Base-by-base conservation (phyloP, 306 rosid genomes). In the Cercis canadensis region DNA sequence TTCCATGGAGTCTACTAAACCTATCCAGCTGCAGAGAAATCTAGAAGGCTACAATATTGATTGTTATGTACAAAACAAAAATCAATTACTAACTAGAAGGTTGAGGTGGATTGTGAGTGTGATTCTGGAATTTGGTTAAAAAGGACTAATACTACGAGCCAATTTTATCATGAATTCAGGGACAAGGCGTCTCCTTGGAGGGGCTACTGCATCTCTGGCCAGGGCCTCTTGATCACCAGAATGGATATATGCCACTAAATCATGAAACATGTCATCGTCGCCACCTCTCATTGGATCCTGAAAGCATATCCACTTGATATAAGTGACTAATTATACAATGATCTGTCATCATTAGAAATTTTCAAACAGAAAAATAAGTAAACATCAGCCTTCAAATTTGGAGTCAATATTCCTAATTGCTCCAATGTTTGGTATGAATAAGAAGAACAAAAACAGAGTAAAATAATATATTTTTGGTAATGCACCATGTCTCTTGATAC, bases 231-330 rank as follows among this genome's bases (percentile, higher is more conserved):
- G 34, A 72, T 90, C 97, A 45, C 70, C 85, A 19, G 89, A 78
- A 34, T 90, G 96, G 41, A 93, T 83, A 72, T 85, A 77, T 33
- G 62, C 84, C 58, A 93, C 81, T 66, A 93, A 74, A 76, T 93
- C 97, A 50, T 83, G 92, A 79, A 93, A 84, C 96, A 93, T 67
- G 7, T 87, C 74, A 60, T 93, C 97, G 52, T 24, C 72, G 41
- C 97, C 93, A 46, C 97, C 98, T 79, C 98, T 86, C 98, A 93
- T 93, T 6, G 98, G 98, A 84, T 93, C 98, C 97, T 93, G 70
- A 73, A 67, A 62, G 33, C 43, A 56, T 11, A 50, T 19, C 29
- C 70, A 76, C 41, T 66, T 72, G 34, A 61, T 36, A 46, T 62
- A 13, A 75, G 58, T 24, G 62, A 34, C 65, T 32, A 8, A 37